Evolutionary conservation across 345 rosid species (phyloP), one percentile per base, ranked within the genome.

Genomic region (Lumnitzera racemosa): DNA sequence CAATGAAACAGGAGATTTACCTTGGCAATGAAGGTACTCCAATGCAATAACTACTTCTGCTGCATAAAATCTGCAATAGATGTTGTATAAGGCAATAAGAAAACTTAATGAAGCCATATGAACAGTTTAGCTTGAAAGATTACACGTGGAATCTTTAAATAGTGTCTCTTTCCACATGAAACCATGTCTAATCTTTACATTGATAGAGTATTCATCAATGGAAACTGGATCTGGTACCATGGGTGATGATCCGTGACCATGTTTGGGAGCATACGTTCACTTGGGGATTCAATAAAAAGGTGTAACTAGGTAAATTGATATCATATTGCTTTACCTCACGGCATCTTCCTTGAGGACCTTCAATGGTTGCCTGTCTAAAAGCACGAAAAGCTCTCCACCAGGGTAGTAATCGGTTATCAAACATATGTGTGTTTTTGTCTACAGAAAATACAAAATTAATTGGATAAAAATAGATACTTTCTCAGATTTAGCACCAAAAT

Each of bases 1-100:
- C 57, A 29, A 25, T 29, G 46, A 3, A 17, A 57, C 12, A 52
- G 53, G 46, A 53, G 59, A 17, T 70, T 63, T 76, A 82, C 98
- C 98, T 87, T 89, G 96, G 59, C 87, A 92, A 72, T 92, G 98
- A 78, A 92, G 98, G 70, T 89, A 92, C 78, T 89, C 98, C 70
- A 92, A 75, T 65, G 96, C 90, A 66, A 92, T 79, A 49, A 92
- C 70, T 20, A 92, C 96, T 70, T 92, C 87, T 12, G 90, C 96
- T 23, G 91, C 94, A 63, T 85, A 92, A 74, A 92, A 92, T 75
- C 98, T 92, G 61, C 65, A 67, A 64, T 46, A 36, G 10, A 36
- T 7, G 10, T 36, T 36, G 43, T 36, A 36, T 36, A 36, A 36
- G 43, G 43, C 43, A 36, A 36, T 36, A 9, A 0, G 7, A 36